phyloP scores from a whole-genome alignment of 2,329 filamentous ascomycete species.

The Talaromyces verruculosus region DNA sequence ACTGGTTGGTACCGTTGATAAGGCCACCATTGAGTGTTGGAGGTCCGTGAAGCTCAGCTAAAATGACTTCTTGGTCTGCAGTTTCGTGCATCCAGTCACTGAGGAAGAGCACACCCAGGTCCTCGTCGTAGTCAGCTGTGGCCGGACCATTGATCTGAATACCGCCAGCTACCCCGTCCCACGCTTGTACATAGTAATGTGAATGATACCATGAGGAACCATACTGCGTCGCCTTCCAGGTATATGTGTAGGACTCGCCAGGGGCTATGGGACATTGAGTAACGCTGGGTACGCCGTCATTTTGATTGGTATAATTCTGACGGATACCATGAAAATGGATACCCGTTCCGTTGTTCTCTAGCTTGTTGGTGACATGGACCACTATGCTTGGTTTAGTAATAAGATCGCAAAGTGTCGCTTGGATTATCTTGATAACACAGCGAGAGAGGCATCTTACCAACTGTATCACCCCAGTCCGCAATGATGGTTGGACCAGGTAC shows the following conservation, averaged over 20 bases:
- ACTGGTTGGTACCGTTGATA: constrained; percentile 7
- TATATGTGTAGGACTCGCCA: constrained; percentile 38
- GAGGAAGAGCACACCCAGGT: constrained; percentile 37
- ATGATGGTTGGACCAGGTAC: constrained; percentile 37
- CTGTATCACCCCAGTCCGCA: constrained; percentile 38
- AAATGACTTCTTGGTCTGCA: constrained; percentile 27
- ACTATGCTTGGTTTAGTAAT: constrained; percentile 3
- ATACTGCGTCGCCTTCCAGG: constrained; percentile 36
- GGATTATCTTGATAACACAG: not conserved
- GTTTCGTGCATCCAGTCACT: constrained; percentile 36
- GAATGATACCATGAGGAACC: constrained; percentile 37
- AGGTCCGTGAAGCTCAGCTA: not conserved
- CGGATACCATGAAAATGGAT: constrained; percentile 40
- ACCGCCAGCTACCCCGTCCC: constrained; percentile 59
- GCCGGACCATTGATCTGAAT: constrained; percentile 52
- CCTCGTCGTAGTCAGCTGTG: constrained; percentile 40
- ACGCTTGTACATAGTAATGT: constrained; percentile 40
- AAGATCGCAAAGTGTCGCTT: not conserved
- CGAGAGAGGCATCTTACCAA: not conserved
- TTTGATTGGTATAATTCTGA: constrained; percentile 34
- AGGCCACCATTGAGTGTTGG: not conserved
- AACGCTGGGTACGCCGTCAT: constrained; percentile 38
- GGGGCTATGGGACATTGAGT: constrained; percentile 40
- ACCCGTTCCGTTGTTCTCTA: constrained; percentile 28
- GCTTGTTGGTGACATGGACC: constrained; percentile 14